Evolutionary conservation across 495 filamentous ascomycete species (phyloP).

Genomic region (Podospora bellae-mahoneyi): DNA sequence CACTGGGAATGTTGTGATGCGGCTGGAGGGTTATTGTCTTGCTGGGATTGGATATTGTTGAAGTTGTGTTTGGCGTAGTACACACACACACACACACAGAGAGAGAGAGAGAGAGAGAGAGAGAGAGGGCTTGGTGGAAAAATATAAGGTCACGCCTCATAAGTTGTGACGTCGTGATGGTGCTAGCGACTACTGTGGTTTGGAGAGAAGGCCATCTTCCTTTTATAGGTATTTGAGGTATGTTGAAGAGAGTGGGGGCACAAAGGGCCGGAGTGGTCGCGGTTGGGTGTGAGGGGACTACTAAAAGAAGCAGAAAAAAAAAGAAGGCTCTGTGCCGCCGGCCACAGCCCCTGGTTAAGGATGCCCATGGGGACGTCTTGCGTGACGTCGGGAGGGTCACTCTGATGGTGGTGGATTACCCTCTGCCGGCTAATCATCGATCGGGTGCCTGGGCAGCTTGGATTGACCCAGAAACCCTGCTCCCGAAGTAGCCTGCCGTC

Average conservation of each 20-base stretch:
- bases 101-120: neutral
- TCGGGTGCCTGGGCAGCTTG: neutral
- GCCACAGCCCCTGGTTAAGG: slow-evolving; percentile 1
- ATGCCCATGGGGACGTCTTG: neutral
- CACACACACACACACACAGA: too few relatives aligned
- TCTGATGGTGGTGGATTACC: neutral
- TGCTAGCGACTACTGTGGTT: neutral
- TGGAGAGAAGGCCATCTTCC: slow-evolving; percentile 3
- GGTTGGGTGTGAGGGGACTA: slow-evolving; percentile 17
- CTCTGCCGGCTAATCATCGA: slow-evolving; percentile 2
- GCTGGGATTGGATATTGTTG: neutral
- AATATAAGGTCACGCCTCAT: neutral
- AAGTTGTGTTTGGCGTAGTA: neutral
- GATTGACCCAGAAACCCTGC: slow-evolving; percentile 1
- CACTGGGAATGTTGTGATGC: slow-evolving; percentile 1
- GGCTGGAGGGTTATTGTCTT: slow-evolving; percentile 5
- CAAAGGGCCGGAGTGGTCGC: slow-evolving; percentile 12
- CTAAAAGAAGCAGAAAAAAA: slow-evolving; percentile 16
- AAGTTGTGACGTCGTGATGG: neutral
- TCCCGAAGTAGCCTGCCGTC: slow-evolving; percentile 5
- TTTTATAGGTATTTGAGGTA: slow-evolving; percentile 9
- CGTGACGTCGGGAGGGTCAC: slow-evolving; percentile 1
- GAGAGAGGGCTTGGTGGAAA: neutral
- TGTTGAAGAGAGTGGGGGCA: slow-evolving; percentile 18
- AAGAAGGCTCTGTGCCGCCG: slow-evolving; percentile 12